A percentile compares a stretch with the other conserved stretches of the same genome.
Conservation (phyloP, 2,329 filamentous ascomycete genomes). For the Didymella arachidicola region DNA sequence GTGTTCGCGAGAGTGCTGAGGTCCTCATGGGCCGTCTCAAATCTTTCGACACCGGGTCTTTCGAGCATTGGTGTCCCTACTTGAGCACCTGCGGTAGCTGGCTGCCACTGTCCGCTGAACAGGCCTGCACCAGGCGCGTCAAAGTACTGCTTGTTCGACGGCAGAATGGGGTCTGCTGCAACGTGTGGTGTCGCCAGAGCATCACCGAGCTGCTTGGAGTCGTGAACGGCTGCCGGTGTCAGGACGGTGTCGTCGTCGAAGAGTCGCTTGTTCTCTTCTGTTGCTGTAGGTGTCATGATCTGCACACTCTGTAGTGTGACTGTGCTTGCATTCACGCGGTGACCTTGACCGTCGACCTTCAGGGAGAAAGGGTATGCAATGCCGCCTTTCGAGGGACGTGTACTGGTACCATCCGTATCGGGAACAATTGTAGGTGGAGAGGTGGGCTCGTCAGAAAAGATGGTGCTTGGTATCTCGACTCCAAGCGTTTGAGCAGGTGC, state of each 20-base stretch:
- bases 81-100: neutral
- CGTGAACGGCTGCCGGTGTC: constrained; percentile 32
- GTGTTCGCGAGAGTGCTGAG: constrained; percentile 22
- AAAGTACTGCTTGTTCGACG: constrained; percentile 52
- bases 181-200: constrained; percentile 14
- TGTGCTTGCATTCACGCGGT: constrained; percentile 72
- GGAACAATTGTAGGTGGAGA: constrained; percentile 52
- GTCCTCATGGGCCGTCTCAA: constrained; percentile 59
- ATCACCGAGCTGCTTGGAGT: constrained; percentile 22
- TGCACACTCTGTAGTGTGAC: constrained; percentile 63
- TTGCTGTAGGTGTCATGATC: constrained; percentile 31
- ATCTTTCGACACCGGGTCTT: constrained; percentile 59
- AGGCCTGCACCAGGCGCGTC: constrained; percentile 47
- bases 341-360: constrained; percentile 55
- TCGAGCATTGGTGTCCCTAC: constrained; percentile 22
- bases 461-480: constrained; percentile 29
- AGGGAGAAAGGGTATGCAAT: constrained; percentile 78
- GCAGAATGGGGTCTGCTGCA: constrained; percentile 17
- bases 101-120: constrained; percentile 28
- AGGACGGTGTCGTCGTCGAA: constrained; percentile 19
- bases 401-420: constrained; percentile 61
- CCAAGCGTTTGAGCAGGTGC: constrained; percentile 22
- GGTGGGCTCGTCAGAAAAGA: constrained; percentile 36
- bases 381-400: constrained; percentile 71
- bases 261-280: constrained; percentile 25